Percentiles rank a stretch among this genome's conserved stretches.
Conservation (phyloP, 2,329 filamentous ascomycete genomes). For the Hypoxylon sp. region DNA sequence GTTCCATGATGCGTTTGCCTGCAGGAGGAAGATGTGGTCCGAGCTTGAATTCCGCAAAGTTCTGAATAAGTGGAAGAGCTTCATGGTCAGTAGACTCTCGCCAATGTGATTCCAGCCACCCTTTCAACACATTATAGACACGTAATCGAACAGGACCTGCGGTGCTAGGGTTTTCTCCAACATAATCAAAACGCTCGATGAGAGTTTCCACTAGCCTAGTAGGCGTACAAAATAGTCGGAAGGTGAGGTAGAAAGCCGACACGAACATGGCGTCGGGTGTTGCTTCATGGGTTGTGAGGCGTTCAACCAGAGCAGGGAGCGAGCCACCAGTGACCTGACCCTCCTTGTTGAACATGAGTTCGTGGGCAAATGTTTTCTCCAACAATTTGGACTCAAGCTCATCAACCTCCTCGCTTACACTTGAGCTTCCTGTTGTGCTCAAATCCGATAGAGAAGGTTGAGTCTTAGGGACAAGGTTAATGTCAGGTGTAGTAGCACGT, state of each 20-base stretch:
- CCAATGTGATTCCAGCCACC: slow-evolving; percentile 98
- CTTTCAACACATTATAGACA: slow-evolving; percentile 97
- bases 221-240: slow-evolving; percentile 91
- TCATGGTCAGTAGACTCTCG: slow-evolving; percentile 82
- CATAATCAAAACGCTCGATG: slow-evolving; percentile 94
- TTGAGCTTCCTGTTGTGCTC: slow-evolving; percentile 75
- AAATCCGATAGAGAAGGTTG: slow-evolving; percentile 77
- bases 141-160: slow-evolving; percentile 87
- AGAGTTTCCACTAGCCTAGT: slow-evolving; percentile 82
- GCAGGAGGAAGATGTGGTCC: slow-evolving; percentile 79
- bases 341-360: slow-evolving; percentile 94
- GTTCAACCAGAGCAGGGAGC: slow-evolving; percentile 91
- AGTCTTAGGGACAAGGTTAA: slow-evolving; percentile 66
- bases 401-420: slow-evolving; percentile 80
- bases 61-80: slow-evolving; percentile 81
- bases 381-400: slow-evolving; percentile 87
- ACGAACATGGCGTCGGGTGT: slow-evolving; percentile 94
- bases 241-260: slow-evolving; percentile 95
- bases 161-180: slow-evolving; percentile 81
- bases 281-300: slow-evolving; percentile 91
- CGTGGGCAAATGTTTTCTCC: slow-evolving; percentile 92
- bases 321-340: slow-evolving; percentile 95
- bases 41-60: slow-evolving; percentile 84
- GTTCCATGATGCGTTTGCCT: slow-evolving; percentile 83
- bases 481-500: slow-evolving; percentile 87